Conservation (phyloP, 192 early-diverging fungal genomes). For the Neocallimastix lanati region DNA sequence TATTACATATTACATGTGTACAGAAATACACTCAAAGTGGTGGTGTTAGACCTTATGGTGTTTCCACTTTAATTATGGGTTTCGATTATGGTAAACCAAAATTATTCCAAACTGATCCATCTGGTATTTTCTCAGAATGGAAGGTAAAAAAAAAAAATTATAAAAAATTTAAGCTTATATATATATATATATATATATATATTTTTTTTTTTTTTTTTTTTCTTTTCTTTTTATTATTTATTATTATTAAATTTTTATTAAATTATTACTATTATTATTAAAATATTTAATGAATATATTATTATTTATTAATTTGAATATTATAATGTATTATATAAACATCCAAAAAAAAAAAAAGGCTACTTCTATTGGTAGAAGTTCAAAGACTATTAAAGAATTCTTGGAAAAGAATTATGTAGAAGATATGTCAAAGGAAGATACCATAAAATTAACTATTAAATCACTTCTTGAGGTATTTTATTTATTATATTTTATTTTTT, state of each 20-base stretch:
- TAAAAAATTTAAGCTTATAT: no score
- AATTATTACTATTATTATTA: no score
- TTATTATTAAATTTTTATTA: no score
- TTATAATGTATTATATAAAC: no score
- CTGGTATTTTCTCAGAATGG: constrained; percentile 97
- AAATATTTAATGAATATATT: no score
- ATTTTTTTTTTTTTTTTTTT: no score
- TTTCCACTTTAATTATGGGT: constrained; percentile 89
- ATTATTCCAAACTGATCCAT: constrained; percentile 94
- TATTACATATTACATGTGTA: no score
- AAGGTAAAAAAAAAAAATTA: constrained; percentile 28
- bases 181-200: no score
- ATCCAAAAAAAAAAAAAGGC: constrained; percentile 28
- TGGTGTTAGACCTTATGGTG: constrained; percentile 95
- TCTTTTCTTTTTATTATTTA: no score
- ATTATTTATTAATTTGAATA: no score
- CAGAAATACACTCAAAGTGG: constrained; percentile 97
- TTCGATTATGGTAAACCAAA: constrained; percentile 78
- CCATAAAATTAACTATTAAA: constrained; percentile 78
- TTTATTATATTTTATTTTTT: no score
- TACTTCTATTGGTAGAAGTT: constrained; percentile 85
- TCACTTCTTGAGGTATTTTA: constrained; percentile 81
- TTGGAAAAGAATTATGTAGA: constrained; percentile 93
- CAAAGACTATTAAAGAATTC: constrained; percentile 95
- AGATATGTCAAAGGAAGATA: constrained; percentile 55